These are phyloP conservation scores for Hydrangea macrophylla DNA, from an alignment of 148 eudicot species.

Conservation along the genomic window DNA sequence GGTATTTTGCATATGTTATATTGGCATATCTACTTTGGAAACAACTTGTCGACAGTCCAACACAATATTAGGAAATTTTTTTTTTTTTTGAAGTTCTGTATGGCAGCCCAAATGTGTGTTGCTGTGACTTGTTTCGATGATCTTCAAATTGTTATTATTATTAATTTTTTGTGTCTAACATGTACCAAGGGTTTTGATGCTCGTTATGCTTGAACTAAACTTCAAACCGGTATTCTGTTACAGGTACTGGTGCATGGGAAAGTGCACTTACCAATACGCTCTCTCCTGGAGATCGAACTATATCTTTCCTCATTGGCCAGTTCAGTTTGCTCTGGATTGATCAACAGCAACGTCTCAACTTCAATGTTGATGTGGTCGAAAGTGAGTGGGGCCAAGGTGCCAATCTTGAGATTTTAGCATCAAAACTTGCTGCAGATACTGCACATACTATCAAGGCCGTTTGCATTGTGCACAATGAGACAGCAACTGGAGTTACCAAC, in stretches of 20 bases:
- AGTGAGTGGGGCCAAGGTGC: conserved; percentile 99
- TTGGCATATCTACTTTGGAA: no score
- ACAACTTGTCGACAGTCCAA: no score
- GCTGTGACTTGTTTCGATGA: no score
- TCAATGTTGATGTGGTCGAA: conserved; percentile 89
- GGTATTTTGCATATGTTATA: no score
- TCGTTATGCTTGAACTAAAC: not conserved
- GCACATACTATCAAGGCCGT: conserved; percentile 88
- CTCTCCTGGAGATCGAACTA: conserved; percentile 82
- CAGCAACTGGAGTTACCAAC: conserved; percentile 99
- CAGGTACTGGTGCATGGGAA: conserved; percentile 99
- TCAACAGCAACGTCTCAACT: conserved; percentile 93
- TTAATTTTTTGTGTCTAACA: no score
- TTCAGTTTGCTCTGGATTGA: conserved; percentile 99
- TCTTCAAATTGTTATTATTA: no score
- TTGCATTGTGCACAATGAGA: conserved; percentile 98
- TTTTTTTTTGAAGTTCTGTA: no score
- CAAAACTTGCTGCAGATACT: conserved; percentile 75
- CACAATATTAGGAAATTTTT: no score
- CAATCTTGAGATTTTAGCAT: conserved; percentile 76
- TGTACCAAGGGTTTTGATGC: not conserved
- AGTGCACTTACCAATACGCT: conserved; percentile 97
- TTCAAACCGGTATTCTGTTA: not conserved
- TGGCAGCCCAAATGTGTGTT: no score
- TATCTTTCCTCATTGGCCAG: conserved; percentile 91